Evolutionary conservation across 1,139 yeast genomes (phyloP).

Genomic region (Yamadazyma dendronema): DNA sequence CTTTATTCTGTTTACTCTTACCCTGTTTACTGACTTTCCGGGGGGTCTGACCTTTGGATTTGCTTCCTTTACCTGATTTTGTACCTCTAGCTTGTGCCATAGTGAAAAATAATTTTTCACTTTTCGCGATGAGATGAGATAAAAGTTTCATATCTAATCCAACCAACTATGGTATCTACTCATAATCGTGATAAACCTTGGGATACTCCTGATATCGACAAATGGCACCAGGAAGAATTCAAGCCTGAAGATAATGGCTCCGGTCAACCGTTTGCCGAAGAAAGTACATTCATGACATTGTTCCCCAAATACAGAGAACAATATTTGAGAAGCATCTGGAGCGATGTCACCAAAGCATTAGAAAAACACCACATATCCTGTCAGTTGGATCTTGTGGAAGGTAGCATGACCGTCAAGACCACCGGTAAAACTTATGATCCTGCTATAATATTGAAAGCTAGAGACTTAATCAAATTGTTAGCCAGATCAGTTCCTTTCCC

Average conservation of each 20-base stretch:
- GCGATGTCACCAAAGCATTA: slow-evolving; percentile 81
- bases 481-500: slow-evolving; percentile 98
- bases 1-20: background rate
- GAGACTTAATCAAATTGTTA: slow-evolving; percentile 88
- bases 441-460: slow-evolving; percentile 86
- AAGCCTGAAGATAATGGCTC: slow-evolving; percentile 84
- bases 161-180: slow-evolving; percentile 82
- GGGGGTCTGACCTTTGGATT: background rate
- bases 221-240: slow-evolving; percentile 90
- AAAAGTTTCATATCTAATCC: too few species aligned
- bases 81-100: background rate
- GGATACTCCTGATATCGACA: slow-evolving; percentile 95
- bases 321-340: slow-evolving; percentile 88
- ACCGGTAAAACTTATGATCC: slow-evolving; percentile 96
- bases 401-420: slow-evolving; percentile 95
- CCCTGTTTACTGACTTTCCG: background rate
- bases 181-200: slow-evolving; percentile 96
- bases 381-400: slow-evolving; percentile 87
- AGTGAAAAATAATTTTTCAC: slow-evolving; percentile 1
- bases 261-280: slow-evolving; percentile 89
- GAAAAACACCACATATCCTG: slow-evolving; percentile 75
- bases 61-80: background rate
- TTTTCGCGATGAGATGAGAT: slow-evolving; percentile 14
- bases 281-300: slow-evolving; percentile 88
- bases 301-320: slow-evolving; percentile 96